phyloP scores from a whole-genome alignment of 805 yeast species.

The Cyberlindnera samutprakarnensis region DNA sequence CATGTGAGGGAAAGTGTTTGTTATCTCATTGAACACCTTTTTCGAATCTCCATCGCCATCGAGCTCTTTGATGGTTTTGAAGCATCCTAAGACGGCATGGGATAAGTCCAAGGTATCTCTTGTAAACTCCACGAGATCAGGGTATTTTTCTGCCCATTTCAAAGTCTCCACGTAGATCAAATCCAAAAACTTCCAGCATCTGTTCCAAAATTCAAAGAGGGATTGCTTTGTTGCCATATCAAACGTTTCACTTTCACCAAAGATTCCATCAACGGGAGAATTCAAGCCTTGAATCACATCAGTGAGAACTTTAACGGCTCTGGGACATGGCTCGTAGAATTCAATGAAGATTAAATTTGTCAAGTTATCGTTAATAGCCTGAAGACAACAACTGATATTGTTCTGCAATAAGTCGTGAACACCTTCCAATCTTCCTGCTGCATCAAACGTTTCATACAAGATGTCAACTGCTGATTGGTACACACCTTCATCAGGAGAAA shows the following conservation, averaged over 20 bases:
- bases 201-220: constrained; percentile 50
- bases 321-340: constrained; percentile 66
- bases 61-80: constrained; percentile 36
- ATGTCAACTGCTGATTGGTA: constrained; percentile 68
- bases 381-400: constrained; percentile 38
- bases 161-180: constrained; percentile 62
- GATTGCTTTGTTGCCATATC: constrained; percentile 21
- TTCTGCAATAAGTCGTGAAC: constrained; percentile 44
- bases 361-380: constrained; percentile 41
- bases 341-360: constrained; percentile 36
- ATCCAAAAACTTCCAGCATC: constrained; percentile 65
- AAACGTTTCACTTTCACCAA: constrained; percentile 24
- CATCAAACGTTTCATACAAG: constrained; percentile 71
- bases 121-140: constrained; percentile 68
- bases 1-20: constrained; percentile 59
- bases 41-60: constrained; percentile 17
- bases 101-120: constrained; percentile 81
- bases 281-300: constrained; percentile 59
- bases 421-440: constrained; percentile 73
- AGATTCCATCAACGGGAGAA: constrained; percentile 60
- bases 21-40: constrained; percentile 42
- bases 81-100: constrained; percentile 58
- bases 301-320: constrained; percentile 65
- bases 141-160: constrained; percentile 64
- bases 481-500: constrained; percentile 49